Evolutionary conservation across 768 basidiomycete genomes (phyloP).

Genomic region (Gautieria morchelliformis): DNA sequence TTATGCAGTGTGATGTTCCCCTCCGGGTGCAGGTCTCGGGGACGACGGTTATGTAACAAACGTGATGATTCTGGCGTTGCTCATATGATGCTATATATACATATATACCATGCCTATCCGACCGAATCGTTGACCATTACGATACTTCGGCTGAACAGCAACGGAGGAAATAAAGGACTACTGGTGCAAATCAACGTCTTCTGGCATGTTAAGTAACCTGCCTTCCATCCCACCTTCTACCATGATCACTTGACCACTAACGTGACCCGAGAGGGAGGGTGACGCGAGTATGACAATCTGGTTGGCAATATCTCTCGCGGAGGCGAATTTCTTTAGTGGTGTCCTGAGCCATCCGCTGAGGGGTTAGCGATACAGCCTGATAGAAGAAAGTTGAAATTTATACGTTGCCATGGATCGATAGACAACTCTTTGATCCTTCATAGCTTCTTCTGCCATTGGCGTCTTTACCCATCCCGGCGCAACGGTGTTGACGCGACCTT

Average conservation of each 20-base stretch:
- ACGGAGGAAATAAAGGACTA: not conserved
- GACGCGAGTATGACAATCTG: conserved; percentile 59
- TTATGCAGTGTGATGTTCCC: too few species aligned
- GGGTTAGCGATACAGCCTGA: not conserved
- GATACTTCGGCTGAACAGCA: too few species aligned
- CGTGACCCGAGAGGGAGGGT: conserved; percentile 52
- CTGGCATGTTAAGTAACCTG: conserved; percentile 33
- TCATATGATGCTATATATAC: too few species aligned
- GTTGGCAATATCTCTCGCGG: conserved; percentile 51
- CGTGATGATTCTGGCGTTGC: too few species aligned
- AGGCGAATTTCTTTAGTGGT: conserved; percentile 60
- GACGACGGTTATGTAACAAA: too few species aligned
- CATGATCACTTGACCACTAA: conserved; percentile 63
- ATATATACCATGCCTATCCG: too few species aligned
- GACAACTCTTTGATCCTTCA: conserved; percentile 44
- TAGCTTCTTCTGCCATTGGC: conserved; percentile 47
- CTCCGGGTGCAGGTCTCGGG: too few species aligned
- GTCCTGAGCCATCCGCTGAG: conserved; percentile 34
- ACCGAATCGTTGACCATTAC: too few species aligned
- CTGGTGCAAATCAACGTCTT: conserved; percentile 19
- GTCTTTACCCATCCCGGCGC: conserved; percentile 57
- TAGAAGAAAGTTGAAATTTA: conserved; percentile 14
- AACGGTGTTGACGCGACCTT: conserved; percentile 59
- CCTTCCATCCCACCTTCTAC: conserved; percentile 78
- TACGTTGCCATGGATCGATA: conserved; percentile 63